phyloP scores from a whole-genome alignment of 2,329 filamentous ascomycete species.

The Pseudogymnoascus sp. region DNA sequence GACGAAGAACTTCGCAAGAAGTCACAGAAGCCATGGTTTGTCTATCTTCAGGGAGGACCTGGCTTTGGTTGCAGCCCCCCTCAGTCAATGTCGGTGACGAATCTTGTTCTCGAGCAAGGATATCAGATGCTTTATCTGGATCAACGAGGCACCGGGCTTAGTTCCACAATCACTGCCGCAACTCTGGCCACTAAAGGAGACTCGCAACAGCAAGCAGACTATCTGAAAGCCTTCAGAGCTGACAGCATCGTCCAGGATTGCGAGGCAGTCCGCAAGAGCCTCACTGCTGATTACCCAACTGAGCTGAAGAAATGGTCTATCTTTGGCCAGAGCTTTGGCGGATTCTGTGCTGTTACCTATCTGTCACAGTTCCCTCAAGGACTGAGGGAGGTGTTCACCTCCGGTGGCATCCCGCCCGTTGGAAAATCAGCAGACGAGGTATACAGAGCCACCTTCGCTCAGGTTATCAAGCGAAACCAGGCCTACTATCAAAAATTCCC shows the following conservation, averaged over 20 bases:
- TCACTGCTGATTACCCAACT: constrained; percentile 63
- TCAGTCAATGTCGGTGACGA: constrained; percentile 65
- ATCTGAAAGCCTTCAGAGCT: constrained; percentile 77
- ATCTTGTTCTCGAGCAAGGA: constrained; percentile 64
- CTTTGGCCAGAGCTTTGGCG: constrained; percentile 87
- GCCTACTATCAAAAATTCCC: constrained; percentile 77
- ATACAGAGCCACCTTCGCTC: constrained; percentile 64
- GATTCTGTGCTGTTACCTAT: constrained; percentile 79
- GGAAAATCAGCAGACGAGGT: constrained; percentile 65
- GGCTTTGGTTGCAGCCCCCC: constrained; percentile 71
- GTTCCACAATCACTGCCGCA: constrained; percentile 67
- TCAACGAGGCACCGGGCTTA: constrained; percentile 82
- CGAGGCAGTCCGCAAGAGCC: constrained; percentile 71
- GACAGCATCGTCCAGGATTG: constrained; percentile 86
- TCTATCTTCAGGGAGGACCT: constrained; percentile 82
- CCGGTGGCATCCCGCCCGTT: constrained; percentile 75
- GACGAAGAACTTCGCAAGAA: constrained; percentile 35
- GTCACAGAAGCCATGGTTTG: constrained; percentile 50
- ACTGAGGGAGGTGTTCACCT: constrained; percentile 74
- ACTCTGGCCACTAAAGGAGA: constrained; percentile 61
- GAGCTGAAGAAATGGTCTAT: constrained; percentile 75
- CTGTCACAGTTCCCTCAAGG: constrained; percentile 73
- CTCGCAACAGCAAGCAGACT: constrained; percentile 63
- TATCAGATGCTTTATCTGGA: constrained; percentile 86
- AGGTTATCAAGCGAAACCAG: constrained; percentile 63